These are phyloP conservation scores for Hymenotorrendiella dingleyae DNA, from an alignment of 2,329 filamentous ascomycete species.

Conservation along the genomic window DNA sequence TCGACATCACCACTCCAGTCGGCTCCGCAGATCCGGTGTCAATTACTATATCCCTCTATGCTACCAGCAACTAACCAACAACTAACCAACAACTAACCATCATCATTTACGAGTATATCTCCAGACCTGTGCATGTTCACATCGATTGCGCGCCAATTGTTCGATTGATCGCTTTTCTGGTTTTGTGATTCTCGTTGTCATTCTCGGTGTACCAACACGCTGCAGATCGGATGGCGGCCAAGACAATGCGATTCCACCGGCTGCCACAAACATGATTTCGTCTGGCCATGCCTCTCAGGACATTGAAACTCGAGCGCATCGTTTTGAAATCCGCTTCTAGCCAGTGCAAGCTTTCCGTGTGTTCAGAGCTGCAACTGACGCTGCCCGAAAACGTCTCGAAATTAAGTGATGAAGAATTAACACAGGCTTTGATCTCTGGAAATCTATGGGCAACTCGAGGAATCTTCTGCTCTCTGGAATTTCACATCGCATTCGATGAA, in stretches of 20 bases:
- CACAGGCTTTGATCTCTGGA: constrained; percentile 19
- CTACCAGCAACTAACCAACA: not conserved
- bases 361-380: constrained; percentile 7
- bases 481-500: constrained; percentile 17
- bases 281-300: constrained; percentile 2
- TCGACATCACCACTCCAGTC: not conserved
- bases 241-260: not conserved
- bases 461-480: constrained; percentile 16
- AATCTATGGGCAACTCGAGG: constrained; percentile 22
- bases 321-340: constrained; percentile 9
- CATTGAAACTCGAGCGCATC: constrained; percentile 14
- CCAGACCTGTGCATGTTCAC: too few relatives aligned
- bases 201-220: not conserved
- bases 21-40: too few relatives aligned
- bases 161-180: not conserved
- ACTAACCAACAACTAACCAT: constrained; percentile 1
- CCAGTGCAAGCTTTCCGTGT: constrained; percentile 13
- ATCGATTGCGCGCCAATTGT: too few relatives aligned
- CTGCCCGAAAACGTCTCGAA: constrained; percentile 1
- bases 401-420: not conserved
- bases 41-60: too few relatives aligned
- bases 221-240: not conserved
- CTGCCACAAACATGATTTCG: not conserved
- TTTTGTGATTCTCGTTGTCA: not conserved
- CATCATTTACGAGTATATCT: not conserved